Conservation (phyloP, 352 stramenopile species). For the Peronosclerospora sorghi region DNA sequence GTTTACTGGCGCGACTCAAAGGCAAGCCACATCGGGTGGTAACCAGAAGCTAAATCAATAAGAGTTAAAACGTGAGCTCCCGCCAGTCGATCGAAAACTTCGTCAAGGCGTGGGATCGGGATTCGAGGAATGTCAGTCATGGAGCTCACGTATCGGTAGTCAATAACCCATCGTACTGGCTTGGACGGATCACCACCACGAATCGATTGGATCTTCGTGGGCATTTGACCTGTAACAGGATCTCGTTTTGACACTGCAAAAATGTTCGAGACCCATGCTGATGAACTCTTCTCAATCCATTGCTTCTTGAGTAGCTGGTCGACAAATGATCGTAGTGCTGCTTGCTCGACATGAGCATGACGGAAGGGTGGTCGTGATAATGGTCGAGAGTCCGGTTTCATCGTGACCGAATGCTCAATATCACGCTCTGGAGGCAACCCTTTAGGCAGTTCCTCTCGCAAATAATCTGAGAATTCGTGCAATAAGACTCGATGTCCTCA, state of each 20-base stretch:
- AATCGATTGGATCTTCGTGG: neutral
- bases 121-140: slow-evolving; percentile 6
- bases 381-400: slow-evolving; percentile 1
- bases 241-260: slow-evolving; percentile 5
- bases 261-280: slow-evolving; percentile 10
- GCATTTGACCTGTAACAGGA: neutral
- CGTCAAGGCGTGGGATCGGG: slow-evolving; percentile 4
- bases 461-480: too few species aligned
- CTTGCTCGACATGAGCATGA: neutral
- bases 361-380: neutral
- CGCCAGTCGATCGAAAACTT: slow-evolving; percentile 8
- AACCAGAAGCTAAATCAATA: slow-evolving; percentile 21
- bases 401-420: neutral
- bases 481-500: too few species aligned
- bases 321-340: slow-evolving; percentile 4
- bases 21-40: slow-evolving; percentile 20
- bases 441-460: neutral
- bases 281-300: slow-evolving; percentile 7
- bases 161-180: slow-evolving; percentile 10
- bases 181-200: neutral
- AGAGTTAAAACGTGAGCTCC: slow-evolving; percentile 2
- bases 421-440: neutral
- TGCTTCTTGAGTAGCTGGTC: slow-evolving; percentile 2
- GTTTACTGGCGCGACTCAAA: slow-evolving; percentile 10
- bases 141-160: slow-evolving; percentile 10